Base-by-base conservation (phyloP, 164 flowering plant genomes). In the Akebia trifoliata region DNA sequence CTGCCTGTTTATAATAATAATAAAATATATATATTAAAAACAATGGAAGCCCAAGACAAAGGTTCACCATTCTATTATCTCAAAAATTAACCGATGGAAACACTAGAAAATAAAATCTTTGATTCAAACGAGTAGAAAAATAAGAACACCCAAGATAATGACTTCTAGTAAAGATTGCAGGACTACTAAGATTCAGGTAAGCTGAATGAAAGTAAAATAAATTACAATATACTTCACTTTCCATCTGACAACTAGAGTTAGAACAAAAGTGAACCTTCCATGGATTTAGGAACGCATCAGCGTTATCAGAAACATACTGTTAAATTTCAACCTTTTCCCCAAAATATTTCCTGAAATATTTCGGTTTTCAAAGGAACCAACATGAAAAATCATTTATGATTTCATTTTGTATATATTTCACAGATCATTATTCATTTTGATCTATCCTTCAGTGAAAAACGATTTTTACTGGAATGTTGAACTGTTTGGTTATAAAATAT, bases 1-100 rank as follows among this genome's bases (percentile, higher is more conserved):
- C 39, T 75, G 78, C 77, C 91, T 84, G 76, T 39, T 40, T 35
- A 55, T 59, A 43, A 10, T 26, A 57, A 54, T 21, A n/a, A n/a
- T n/a, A n/a, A n/a, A n/a, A n/a, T n/a, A n/a, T n/a, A n/a, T 10
- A n/a, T 6, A n/a, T n/a, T 38, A 28, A 47, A 45, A 6, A 15
- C 58, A 18, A 20, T 47, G 21, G 20, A 50, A 26, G 20, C 11
- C 24, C n/a, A 25, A 48, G 15, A 30, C n/a, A 37, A 48, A 32
- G 4, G 20, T 37, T 11, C 38, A 31, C 25, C 4, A 43, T 11
- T 43, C 18, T 0, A 14, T 18, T 10, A 29, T 29, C 15, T 12
- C 14, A 36, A 34, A 7, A 12, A 8, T 34, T n/a, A 20, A 30
- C 8, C 2, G 8, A 40, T 18, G 7, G 28, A 30, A 44, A 57